Base-by-base conservation (phyloP, 495 filamentous ascomycete species). In the Aspergillus heteromorphus region DNA sequence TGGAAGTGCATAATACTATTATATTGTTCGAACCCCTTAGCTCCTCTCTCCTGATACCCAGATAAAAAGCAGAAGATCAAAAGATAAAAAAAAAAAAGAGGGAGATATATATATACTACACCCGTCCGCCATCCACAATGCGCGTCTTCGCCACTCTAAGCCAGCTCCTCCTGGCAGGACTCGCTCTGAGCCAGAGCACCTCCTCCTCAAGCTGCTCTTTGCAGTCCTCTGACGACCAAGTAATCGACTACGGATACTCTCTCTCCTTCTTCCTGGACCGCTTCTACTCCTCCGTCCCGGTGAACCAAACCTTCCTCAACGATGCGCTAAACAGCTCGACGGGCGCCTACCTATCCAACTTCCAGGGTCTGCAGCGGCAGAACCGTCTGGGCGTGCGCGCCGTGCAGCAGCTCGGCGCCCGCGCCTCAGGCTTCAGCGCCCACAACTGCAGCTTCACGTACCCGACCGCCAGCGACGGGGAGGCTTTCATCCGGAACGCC, bases 341-440 rank as follows among this genome's bases (percentile, higher is more conserved):
- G 16, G 49, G 55, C 20, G 50, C 57, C 47, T 53, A 66, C 51
- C 45, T 36, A 43, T 29, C 51, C 29, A 67, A 71, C 51, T 51
- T 71, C 55, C 48, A 53, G 18, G 66, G 66, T 36, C 55, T 71
- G 14, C 59, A 63, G 53, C 43, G 60, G 10, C 50, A 63, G 18
- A 65, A 61, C 58, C 67, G 60, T 25, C 60, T 67, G 11, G 59
- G 59, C 21, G 51, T 61, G n/a, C 54, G 55, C 14, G 68, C 64
- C 36, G 51, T 67, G 20, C 54, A 64, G 49, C 55, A 65, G 20
- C 31, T 67, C 45, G 49, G 53, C 30, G 18, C 51, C 8, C 51
- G 49, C 23, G 47, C 59, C 0, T 38, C 62, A 18, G 51, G 53
- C 42, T 71, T 63, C 55, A 31, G 40, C 4, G 31, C 45, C 23